Evolutionary conservation across 805 yeast genomes (phyloP).

Genomic region (Lipomyces orientalis): DNA sequence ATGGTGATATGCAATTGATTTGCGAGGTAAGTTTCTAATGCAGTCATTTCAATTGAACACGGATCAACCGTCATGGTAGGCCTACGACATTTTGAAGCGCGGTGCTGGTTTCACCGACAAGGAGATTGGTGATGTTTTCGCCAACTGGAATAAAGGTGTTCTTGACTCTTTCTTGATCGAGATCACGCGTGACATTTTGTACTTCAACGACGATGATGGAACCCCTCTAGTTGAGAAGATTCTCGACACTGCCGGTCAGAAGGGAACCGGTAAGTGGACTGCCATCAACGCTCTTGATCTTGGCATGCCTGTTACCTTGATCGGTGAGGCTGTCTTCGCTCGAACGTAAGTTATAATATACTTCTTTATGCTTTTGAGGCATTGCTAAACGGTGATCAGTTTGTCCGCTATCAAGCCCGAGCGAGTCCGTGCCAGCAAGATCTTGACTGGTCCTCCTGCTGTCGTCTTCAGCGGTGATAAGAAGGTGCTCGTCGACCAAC

Average conservation of each 20-base stretch:
- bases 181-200: constrained; percentile 93
- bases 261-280: constrained; percentile 99
- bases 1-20: constrained; percentile 99
- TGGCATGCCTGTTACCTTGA: constrained; percentile 97
- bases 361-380: constrained; percentile 54
- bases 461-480: constrained; percentile 72
- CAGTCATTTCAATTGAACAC: background rate
- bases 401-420: constrained; percentile 90
- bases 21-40: constrained; percentile 58
- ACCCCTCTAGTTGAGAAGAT: constrained; percentile 95
- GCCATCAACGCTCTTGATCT: constrained; percentile 96
- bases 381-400: background rate
- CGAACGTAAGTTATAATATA: constrained; percentile 52
- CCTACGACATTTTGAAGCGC: constrained; percentile 94
- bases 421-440: constrained; percentile 82
- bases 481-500: constrained; percentile 83
- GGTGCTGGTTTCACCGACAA: constrained; percentile 86
- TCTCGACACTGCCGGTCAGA: constrained; percentile 96
- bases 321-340: constrained; percentile 98
- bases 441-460: constrained; percentile 81
- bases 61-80: constrained; percentile 47
- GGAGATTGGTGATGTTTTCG: constrained; percentile 92
- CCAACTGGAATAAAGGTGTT: constrained; percentile 96
- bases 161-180: constrained; percentile 96
- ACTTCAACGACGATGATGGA: constrained; percentile 87